A percentile compares a stretch with the other conserved stretches of the same genome.
These are phyloP conservation scores for Vitis hybrid DNA, from an alignment of 177 flowering plant genomes.

Conservation along the genomic window DNA sequence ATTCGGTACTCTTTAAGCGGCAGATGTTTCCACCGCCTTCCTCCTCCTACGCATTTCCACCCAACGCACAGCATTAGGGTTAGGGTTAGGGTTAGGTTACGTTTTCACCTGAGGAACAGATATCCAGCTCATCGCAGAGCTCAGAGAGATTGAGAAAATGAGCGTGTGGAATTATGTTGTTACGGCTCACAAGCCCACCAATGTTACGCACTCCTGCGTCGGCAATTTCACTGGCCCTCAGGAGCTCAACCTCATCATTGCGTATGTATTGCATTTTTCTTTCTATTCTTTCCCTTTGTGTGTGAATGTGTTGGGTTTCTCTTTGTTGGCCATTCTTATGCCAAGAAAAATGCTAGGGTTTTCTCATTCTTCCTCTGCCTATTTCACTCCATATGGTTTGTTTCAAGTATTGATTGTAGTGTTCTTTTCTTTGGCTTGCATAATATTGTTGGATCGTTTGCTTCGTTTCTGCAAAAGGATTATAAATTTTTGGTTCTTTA, in stretches of 20 bases:
- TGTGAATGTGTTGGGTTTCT: not conserved
- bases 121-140: too few species aligned
- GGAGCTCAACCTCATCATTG: conserved; percentile 92
- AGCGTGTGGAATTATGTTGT: conserved; percentile 95
- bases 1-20: too few species aligned
- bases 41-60: too few species aligned
- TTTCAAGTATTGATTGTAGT: too few species aligned
- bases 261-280: conserved; percentile 35
- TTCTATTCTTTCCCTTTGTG: not conserved
- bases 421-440: too few species aligned
- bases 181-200: conserved; percentile 97
- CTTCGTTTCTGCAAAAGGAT: too few species aligned
- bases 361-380: not conserved
- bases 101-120: too few species aligned
- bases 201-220: conserved; percentile 91
- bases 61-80: not conserved
- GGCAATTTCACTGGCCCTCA: conserved; percentile 96
- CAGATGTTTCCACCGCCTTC: too few species aligned
- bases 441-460: too few species aligned
- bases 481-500: too few species aligned
- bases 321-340: not conserved
- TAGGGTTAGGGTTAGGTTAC: not conserved
- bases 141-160: conserved; percentile 37
- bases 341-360: not conserved
- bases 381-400: too few species aligned